Conservation (phyloP, 768 basidiomycete species). For the Kwoniella dendrophila region DNA sequence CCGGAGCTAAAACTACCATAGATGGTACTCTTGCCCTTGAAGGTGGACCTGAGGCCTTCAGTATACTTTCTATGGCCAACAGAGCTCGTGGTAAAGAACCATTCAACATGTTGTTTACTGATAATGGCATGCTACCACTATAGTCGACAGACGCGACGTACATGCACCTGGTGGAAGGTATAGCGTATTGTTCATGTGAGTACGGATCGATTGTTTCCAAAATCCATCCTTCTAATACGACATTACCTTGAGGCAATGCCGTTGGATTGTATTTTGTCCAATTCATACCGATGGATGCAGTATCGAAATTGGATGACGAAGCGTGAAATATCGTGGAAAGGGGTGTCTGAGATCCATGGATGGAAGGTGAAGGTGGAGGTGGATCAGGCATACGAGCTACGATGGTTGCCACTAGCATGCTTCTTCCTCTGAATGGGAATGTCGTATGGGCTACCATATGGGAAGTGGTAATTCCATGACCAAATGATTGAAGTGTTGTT, state of each 20-base stretch:
- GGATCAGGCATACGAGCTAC: slow-evolving; percentile 61
- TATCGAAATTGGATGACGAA: slow-evolving; percentile 65
- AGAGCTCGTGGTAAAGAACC: slow-evolving; percentile 72
- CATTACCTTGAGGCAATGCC: slow-evolving; percentile 71
- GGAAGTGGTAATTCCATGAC: slow-evolving; percentile 69
- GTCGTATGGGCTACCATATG: slow-evolving; percentile 75
- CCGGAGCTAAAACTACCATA: slow-evolving; percentile 58
- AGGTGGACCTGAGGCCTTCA: slow-evolving; percentile 68
- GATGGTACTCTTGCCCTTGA: slow-evolving; percentile 73
- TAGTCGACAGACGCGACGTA: slow-evolving; percentile 82
- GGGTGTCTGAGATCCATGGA: slow-evolving; percentile 49
- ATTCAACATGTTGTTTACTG: slow-evolving; percentile 84
- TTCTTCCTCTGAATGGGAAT: slow-evolving; percentile 88
- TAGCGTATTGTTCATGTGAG: slow-evolving; percentile 86
- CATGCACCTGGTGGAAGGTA: slow-evolving; percentile 88
- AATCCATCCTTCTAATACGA: slow-evolving; percentile 92
- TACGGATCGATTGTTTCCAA: slow-evolving; percentile 96
- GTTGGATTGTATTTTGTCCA: slow-evolving; percentile 76
- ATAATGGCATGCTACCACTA: slow-evolving; percentile 78
- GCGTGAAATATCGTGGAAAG: slow-evolving; percentile 75
- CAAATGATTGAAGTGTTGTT: slow-evolving; percentile 72
- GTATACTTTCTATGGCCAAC: slow-evolving; percentile 69
- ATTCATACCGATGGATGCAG: slow-evolving; percentile 65
- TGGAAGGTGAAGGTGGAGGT: slow-evolving; percentile 51
- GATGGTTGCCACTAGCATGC: slow-evolving; percentile 78